Conservation (phyloP, 495 filamentous ascomycete species). For the Lasiosphaeria miniovina region DNA sequence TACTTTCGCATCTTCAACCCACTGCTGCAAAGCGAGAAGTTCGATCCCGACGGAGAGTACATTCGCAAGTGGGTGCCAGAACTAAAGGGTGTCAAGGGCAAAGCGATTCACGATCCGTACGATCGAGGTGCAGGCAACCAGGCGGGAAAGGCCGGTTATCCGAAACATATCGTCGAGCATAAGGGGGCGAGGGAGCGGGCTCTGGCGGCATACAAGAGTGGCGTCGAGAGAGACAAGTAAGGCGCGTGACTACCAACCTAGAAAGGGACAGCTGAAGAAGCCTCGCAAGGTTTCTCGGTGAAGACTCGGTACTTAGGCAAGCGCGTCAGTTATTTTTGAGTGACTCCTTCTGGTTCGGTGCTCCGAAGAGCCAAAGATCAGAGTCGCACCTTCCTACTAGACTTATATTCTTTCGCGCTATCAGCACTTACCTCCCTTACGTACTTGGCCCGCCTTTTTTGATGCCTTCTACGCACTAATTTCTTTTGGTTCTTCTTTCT, state of each 20-base stretch:
- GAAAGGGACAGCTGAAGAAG: background rate
- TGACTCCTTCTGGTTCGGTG: too few relatives aligned
- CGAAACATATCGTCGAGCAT: constrained; percentile 71
- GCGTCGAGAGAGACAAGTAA: constrained; percentile 21
- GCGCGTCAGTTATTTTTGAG: too few relatives aligned
- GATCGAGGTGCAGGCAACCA: constrained; percentile 55
- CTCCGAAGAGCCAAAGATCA: too few relatives aligned
- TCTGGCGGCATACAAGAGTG: constrained; percentile 67
- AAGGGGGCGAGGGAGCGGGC: constrained; percentile 61
- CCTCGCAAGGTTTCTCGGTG: too few relatives aligned
- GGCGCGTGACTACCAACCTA: background rate
- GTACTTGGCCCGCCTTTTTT: too few relatives aligned
- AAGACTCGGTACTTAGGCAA: too few relatives aligned
- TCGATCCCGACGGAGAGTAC: constrained; percentile 65
- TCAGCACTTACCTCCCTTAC: too few relatives aligned
- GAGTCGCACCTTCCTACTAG: too few relatives aligned
- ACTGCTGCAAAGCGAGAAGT: constrained; percentile 79
- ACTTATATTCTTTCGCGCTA: too few relatives aligned
- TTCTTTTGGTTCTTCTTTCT: too few relatives aligned
- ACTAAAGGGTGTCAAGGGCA: constrained; percentile 56
- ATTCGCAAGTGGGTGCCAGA: constrained; percentile 73
- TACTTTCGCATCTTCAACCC: constrained; percentile 95
- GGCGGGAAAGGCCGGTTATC: constrained; percentile 69
- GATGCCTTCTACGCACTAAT: too few relatives aligned
- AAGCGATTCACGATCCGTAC: constrained; percentile 73